Evolutionary conservation across 1,284 basidiomycete genomes (phyloP).

Genomic region (Cutaneotrichosporon spelunceum): DNA sequence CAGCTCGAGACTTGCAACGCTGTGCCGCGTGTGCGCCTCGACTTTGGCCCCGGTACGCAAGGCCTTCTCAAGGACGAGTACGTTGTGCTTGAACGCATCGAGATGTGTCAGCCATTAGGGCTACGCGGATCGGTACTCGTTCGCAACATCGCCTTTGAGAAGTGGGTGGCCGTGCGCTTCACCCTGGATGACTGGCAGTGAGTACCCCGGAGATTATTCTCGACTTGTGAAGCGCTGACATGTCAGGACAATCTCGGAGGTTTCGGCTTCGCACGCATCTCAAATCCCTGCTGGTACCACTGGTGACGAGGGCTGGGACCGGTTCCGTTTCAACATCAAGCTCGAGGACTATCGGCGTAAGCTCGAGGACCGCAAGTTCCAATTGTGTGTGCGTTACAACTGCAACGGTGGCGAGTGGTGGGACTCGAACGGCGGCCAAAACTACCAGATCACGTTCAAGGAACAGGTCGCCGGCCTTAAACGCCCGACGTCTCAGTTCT

Average conservation of each 20-base stretch:
- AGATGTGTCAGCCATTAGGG: conserved; percentile 37
- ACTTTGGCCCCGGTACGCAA: conserved; percentile 47
- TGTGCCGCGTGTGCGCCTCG: conserved; percentile 46
- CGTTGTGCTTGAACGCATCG: conserved; percentile 49
- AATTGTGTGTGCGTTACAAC: conserved; percentile 63
- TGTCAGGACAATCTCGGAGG: conserved; percentile 55
- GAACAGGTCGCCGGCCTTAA: conserved; percentile 28
- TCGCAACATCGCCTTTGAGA: conserved; percentile 57
- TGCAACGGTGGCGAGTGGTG: conserved; percentile 54
- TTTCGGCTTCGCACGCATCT: conserved; percentile 50
- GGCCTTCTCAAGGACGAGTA: conserved; percentile 38
- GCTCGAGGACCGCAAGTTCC: conserved; percentile 64
- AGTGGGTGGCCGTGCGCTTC: conserved; percentile 57
- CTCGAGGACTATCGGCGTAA: conserved; percentile 70
- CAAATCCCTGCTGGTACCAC: conserved; percentile 49
- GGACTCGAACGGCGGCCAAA: conserved; percentile 54
- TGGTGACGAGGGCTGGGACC: conserved; percentile 53
- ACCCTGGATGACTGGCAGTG: conserved; percentile 58
- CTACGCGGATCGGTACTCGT: conserved; percentile 55
- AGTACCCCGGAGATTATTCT: conserved; percentile 25
- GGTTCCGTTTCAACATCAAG: conserved; percentile 59
- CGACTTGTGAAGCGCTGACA: background rate
- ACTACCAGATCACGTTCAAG: conserved; percentile 54
- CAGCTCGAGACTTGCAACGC: conserved; percentile 36
- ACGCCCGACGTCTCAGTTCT: conserved; percentile 3